Conservation (phyloP, 2,329 filamentous ascomycete species). For the Fusarium cicatricum region DNA sequence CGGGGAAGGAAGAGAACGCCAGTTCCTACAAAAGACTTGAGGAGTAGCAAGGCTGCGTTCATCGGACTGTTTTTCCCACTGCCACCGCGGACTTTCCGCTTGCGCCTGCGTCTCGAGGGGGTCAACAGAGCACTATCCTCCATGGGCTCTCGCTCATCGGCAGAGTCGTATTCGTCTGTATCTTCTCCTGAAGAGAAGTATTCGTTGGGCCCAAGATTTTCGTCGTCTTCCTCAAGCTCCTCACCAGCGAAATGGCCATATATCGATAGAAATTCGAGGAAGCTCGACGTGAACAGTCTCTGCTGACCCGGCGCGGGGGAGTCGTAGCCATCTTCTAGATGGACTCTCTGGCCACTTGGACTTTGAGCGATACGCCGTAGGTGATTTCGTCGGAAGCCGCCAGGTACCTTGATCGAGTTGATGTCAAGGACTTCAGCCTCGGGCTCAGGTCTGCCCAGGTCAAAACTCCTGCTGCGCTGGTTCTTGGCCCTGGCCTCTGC, state of each 20-base stretch:
- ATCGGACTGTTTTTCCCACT: conserved; percentile 80
- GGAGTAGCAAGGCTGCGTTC: conserved; percentile 82
- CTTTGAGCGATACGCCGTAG: conserved; percentile 78
- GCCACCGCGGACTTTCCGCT: conserved; percentile 76
- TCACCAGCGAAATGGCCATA: conserved; percentile 99
- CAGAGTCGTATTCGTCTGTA: conserved; percentile 67
- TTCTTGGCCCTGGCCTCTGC: conserved; percentile 74
- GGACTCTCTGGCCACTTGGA: conserved; percentile 51
- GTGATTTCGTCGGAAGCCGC: conserved; percentile 92
- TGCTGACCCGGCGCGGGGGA: conserved; percentile 46
- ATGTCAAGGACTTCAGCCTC: conserved; percentile 86
- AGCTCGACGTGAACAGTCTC: conserved; percentile 85
- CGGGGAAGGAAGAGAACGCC: conserved; percentile 92
- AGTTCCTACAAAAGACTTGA: conserved; percentile 98
- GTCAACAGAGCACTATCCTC: conserved; percentile 88
- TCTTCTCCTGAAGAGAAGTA: conserved; percentile 86
- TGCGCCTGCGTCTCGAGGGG: conserved; percentile 75
- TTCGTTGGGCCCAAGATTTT: conserved; percentile 84
- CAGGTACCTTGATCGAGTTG: conserved; percentile 88
- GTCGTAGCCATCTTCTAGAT: conserved; percentile 46
- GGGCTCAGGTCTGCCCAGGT: conserved; percentile 76
- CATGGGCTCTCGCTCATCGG: conserved; percentile 79
- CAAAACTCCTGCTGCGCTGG: conserved; percentile 89
- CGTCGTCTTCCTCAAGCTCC: conserved; percentile 95
- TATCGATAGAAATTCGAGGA: conserved; percentile 92